Percentiles rank a stretch among this genome's conserved stretches.
Evolutionary conservation across 2,329 filamentous ascomycete genomes (phyloP).

Genomic region (Rutstroemia sp.): DNA sequence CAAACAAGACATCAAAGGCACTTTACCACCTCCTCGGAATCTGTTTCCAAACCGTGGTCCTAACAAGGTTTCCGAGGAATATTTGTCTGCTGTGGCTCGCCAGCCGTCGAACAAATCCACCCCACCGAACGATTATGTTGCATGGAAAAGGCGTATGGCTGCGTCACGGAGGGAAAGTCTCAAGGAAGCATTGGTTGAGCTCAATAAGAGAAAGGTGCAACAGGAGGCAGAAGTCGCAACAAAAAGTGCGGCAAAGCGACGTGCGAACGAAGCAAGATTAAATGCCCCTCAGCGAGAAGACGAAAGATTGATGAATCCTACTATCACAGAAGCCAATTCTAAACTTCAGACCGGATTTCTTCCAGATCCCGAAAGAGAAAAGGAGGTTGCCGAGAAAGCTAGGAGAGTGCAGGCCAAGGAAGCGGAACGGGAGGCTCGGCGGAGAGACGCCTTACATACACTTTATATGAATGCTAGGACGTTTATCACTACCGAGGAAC

Average conservation of each 20-base stretch:
- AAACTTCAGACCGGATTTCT: constrained; percentile 42
- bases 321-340: constrained; percentile 47
- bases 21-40: constrained; percentile 74
- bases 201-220: constrained; percentile 58
- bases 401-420: constrained; percentile 36
- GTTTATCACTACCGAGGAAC: constrained; percentile 78
- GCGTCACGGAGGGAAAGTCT: constrained; percentile 64
- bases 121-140: constrained; percentile 27
- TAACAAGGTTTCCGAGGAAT: constrained; percentile 53
- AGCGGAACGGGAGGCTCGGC: constrained; percentile 47
- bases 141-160: constrained; percentile 70
- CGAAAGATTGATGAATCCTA: constrained; percentile 66
- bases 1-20: constrained; percentile 55
- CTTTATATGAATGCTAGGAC: constrained; percentile 82
- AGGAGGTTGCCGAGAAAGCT: constrained; percentile 40
- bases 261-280: constrained; percentile 40
- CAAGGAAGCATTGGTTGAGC: constrained; percentile 58
- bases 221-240: constrained; percentile 31
- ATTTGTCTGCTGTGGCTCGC: constrained; percentile 53
- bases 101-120: constrained; percentile 34
- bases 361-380: constrained; percentile 56
- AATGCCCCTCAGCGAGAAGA: constrained; percentile 64
- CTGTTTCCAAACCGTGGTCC: constrained; percentile 58
- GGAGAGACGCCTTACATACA: constrained; percentile 68
- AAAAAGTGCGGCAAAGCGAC: constrained; percentile 41